Conservation (phyloP, 78 protist species). For the Chrysochromulina parva region DNA sequence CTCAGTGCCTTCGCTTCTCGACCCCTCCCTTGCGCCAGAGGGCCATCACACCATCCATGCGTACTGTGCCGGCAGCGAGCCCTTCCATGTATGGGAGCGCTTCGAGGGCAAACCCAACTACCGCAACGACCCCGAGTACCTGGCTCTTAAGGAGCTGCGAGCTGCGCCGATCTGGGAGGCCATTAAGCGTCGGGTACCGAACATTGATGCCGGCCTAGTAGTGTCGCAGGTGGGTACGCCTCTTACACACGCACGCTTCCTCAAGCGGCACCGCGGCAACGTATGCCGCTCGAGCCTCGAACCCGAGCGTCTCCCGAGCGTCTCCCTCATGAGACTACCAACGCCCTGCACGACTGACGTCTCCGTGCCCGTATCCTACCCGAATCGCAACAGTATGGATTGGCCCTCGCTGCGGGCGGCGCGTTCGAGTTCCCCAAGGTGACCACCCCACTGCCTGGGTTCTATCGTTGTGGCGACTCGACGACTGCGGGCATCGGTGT, state of each 20-base stretch:
- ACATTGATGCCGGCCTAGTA: background rate
- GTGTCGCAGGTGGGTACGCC: background rate
- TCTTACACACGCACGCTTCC: constrained; percentile 7
- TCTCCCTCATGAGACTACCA: no score
- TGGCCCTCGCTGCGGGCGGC: no score
- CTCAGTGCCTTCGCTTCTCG: background rate
- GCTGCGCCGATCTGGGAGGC: constrained; percentile 4
- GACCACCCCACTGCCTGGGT: background rate
- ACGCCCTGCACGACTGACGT: background rate
- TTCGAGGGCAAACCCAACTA: background rate
- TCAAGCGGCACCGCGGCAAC: background rate
- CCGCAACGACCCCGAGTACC: background rate
- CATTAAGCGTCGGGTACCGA: background rate
- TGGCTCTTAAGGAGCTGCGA: background rate
- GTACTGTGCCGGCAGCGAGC: background rate
- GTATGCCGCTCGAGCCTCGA: no score
- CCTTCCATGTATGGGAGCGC: background rate
- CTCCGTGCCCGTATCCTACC: background rate
- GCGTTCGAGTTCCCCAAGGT: background rate
- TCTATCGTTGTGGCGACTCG: constrained; percentile 22
- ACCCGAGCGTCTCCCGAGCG: no score
- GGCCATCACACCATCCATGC: constrained; percentile 19
- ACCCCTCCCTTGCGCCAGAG: constrained; percentile 3
- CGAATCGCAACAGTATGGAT: background rate
- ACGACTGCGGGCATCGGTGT: constrained; percentile 14